These are phyloP conservation scores for Isoetes taiwanensis DNA, from an alignment of 75 land plant species.

Conservation along the genomic window DNA sequence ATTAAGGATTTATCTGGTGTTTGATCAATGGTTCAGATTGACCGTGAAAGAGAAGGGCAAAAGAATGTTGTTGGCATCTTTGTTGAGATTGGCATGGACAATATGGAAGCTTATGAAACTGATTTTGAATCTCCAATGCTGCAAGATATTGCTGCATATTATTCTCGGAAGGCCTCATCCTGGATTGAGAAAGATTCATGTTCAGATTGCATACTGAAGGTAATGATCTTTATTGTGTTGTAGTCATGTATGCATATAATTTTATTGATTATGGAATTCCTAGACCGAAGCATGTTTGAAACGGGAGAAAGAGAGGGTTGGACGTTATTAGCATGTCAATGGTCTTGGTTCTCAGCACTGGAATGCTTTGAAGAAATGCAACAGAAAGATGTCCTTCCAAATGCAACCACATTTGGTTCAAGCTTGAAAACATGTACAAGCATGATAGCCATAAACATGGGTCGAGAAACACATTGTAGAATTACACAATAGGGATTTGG, in stretches of 20 bases:
- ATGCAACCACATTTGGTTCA: no score
- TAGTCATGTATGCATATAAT: not conserved
- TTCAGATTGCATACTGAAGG: constrained; percentile 91
- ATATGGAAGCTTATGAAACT: constrained; percentile 60
- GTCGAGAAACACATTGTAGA: no score
- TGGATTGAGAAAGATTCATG: constrained; percentile 93
- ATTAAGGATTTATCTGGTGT: no score
- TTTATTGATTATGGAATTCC: not conserved
- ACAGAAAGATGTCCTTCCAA: no score
- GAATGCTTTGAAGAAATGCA: no score
- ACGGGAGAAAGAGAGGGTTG: constrained; percentile 77
- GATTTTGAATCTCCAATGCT: constrained; percentile 80
- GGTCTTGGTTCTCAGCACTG: no score
- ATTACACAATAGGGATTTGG: no score
- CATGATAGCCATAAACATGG: no score
- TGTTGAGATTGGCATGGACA: constrained; percentile 91
- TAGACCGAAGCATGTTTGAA: constrained; percentile 94
- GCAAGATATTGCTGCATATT: constrained; percentile 66
- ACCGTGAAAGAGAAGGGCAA: constrained; percentile 87
- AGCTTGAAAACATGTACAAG: no score
- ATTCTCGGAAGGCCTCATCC: constrained; percentile 64
- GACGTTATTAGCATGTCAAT: constrained; percentile 77
- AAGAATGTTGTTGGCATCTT: constrained; percentile 88
- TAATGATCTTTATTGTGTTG: no score
- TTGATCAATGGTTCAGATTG: no score